These are phyloP conservation scores for Teunomyces tritomae DNA, from an alignment of 805 yeast species.

Conservation along the genomic window DNA sequence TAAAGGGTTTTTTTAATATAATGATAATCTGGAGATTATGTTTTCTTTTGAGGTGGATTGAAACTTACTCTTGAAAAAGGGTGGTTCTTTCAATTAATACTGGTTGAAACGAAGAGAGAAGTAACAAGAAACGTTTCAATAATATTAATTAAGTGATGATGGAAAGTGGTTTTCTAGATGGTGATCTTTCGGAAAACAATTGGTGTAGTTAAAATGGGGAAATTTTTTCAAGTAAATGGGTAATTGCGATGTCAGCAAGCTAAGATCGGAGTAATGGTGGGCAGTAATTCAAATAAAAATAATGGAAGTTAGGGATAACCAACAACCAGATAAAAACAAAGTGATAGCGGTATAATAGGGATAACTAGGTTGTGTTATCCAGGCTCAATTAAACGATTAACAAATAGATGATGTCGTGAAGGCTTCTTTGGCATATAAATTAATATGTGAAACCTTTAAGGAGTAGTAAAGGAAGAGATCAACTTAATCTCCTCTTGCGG, in stretches of 20 bases:
- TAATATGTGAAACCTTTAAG: slow-evolving; percentile 1
- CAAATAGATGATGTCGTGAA: slow-evolving; percentile 35
- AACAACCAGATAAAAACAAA: not conserved
- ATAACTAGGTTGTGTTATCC: slow-evolving; percentile 34
- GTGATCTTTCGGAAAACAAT: not conserved
- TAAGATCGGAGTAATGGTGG: slow-evolving; percentile 15
- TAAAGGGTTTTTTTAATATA: not conserved
- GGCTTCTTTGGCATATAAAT: slow-evolving; percentile 45
- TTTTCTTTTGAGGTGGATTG: slow-evolving; percentile 29
- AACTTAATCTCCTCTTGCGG: not conserved
- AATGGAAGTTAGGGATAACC: not conserved
- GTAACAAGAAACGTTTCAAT: slow-evolving; percentile 48
- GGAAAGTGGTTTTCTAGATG: not conserved
- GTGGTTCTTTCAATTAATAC: slow-evolving; percentile 14
- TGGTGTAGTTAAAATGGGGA: slow-evolving; percentile 5
- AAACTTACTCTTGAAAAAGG: slow-evolving; percentile 38
- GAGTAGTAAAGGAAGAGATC: not conserved
- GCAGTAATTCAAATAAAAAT: slow-evolving; percentile 5
- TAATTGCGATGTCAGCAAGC: slow-evolving; percentile 11
- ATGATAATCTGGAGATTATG: slow-evolving; percentile 1
- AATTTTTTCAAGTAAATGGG: not conserved
- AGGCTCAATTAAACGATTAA: slow-evolving; percentile 37
- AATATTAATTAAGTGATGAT: slow-evolving; percentile 7
- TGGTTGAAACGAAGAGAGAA: slow-evolving; percentile 44
- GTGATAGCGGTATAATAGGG: not conserved